A percentile compares a stretch with the other conserved stretches of the same genome.
phyloP scores from a whole-genome alignment of 805 yeast genomes.

The Saccharomycopsis babjevae region DNA sequence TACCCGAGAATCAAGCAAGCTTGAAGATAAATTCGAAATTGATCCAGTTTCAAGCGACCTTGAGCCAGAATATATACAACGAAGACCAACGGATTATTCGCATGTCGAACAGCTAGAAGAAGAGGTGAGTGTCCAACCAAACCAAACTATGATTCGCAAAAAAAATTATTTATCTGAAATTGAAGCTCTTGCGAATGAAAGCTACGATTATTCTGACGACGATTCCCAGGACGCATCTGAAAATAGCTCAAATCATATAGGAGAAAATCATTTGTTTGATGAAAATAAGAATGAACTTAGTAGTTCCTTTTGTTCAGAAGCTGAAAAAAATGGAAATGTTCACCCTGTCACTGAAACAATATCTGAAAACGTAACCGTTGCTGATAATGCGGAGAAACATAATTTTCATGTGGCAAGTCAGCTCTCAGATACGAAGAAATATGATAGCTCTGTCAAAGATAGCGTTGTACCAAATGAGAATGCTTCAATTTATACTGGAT shows the following conservation, averaged over 20 bases:
- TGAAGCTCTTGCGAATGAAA: not conserved
- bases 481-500: slow-evolving; percentile 11
- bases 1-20: no score
- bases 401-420: no score
- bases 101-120: not conserved
- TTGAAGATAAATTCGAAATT: no score
- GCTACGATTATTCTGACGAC: not conserved
- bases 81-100: not conserved
- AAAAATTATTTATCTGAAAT: not conserved
- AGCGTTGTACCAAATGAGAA: slow-evolving; percentile 20
- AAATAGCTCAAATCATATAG: not conserved
- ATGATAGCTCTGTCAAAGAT: slow-evolving; percentile 14
- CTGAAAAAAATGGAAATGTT: not conserved
- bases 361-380: not conserved
- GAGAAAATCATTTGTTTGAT: not conserved
- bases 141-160: not conserved
- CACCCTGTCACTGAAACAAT: not conserved
- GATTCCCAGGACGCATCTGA: not conserved
- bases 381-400: no score
- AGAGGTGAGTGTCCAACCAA: not conserved
- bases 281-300: not conserved
- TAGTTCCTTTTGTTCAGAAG: not conserved
- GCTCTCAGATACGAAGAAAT: no score
- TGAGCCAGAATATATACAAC: not conserved
- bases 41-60: not conserved